A percentile compares a stretch with the other conserved stretches of the same genome.
phyloP scores from a whole-genome alignment of 2,329 filamentous ascomycete genomes.

The Hortaea werneckii region DNA sequence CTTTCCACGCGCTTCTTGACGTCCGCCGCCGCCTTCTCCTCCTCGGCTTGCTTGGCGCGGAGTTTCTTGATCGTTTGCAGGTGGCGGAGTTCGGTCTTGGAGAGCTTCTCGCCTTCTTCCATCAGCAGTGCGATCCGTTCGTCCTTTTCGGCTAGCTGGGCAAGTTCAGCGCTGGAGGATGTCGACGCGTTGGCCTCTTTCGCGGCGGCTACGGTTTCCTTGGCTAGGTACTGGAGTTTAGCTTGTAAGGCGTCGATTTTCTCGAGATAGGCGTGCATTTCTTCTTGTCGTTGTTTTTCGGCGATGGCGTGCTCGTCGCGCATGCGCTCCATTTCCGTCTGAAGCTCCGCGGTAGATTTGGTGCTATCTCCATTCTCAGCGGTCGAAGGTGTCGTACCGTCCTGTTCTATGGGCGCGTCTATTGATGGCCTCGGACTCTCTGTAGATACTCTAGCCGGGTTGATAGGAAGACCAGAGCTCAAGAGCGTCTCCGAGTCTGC shows the following conservation, averaged over 20 bases:
- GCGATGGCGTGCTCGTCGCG: conserved; percentile 41
- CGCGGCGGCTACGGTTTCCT: conserved; percentile 66
- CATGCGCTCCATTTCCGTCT: conserved; percentile 38
- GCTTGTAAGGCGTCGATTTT: conserved; percentile 84
- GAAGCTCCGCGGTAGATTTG: conserved; percentile 26
- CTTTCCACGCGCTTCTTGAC: conserved; percentile 52
- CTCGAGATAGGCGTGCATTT: conserved; percentile 74
- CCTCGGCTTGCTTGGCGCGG: conserved; percentile 41
- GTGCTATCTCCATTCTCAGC: conserved; percentile 11
- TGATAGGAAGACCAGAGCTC: conserved; percentile 25
- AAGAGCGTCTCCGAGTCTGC: conserved; percentile 13
- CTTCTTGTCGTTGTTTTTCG: conserved; percentile 60
- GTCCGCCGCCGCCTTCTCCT: conserved; percentile 41
- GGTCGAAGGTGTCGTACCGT: conserved; percentile 12
- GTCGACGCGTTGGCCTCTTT: conserved; percentile 56
- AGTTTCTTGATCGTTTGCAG: conserved; percentile 75
- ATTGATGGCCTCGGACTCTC: conserved; percentile 19
- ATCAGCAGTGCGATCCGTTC: conserved; percentile 81
- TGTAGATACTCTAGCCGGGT: conserved; percentile 22
- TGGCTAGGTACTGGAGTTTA: conserved; percentile 80
- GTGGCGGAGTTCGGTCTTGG: conserved; percentile 76
- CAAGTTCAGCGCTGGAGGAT: conserved; percentile 56
- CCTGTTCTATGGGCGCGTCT: conserved; percentile 6
- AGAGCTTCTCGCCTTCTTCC: conserved; percentile 84
- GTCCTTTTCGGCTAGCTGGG: conserved; percentile 79